Base-by-base conservation (phyloP, 352 stramenopile species). In the Globisporangium sylvaticum region DNA sequence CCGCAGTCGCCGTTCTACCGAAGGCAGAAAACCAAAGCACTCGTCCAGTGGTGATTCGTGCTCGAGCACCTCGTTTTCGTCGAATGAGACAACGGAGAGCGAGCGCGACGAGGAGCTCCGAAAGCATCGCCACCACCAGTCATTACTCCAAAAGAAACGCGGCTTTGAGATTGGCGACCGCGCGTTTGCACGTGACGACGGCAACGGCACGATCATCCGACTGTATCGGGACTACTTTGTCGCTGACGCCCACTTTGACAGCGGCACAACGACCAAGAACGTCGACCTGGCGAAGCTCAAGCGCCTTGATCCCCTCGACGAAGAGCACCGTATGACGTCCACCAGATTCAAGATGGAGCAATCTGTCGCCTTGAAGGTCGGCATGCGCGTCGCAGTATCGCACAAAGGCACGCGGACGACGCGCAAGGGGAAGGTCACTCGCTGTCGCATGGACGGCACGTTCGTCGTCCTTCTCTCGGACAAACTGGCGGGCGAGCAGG, bases 171-270 rank as follows among this genome's bases (percentile, higher is more conserved):
- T 87, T 15, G 86, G 83, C 14, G 78, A 88, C 52, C 83, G 86
- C 29, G 75, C 92, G 1, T 62, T 66, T 3, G 79, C 73, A 22
- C 66, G 70, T 27, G 37, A 66, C 8, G 66, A 78, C 25, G 75
- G 81, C 3, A 53, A 67, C 12, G 86, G 82, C 29, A 89, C 84
- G 20, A 63, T 94, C 64, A 71, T 90, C 34, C 82, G 83, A 6
- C 29, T 91, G 7, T 88, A 91, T 52, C 68, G 69, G 14, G 78
- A 86, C 65, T 94, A 87, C 32, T 88, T 89, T 59, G 83, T 92
- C 5, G 82, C 76, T 0, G 83, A 91, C 31, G 74, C 92, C 0
- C 81, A 87, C 56, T 90, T 89, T 63, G 82, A 94, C 64, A 88
- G 59, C 12, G 83, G 85, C 8, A 70, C 72, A 8, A 78, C 70